Evolutionary conservation across 2,329 filamentous ascomycete genomes (phyloP).

Genomic region (Fusarium irregulare): DNA sequence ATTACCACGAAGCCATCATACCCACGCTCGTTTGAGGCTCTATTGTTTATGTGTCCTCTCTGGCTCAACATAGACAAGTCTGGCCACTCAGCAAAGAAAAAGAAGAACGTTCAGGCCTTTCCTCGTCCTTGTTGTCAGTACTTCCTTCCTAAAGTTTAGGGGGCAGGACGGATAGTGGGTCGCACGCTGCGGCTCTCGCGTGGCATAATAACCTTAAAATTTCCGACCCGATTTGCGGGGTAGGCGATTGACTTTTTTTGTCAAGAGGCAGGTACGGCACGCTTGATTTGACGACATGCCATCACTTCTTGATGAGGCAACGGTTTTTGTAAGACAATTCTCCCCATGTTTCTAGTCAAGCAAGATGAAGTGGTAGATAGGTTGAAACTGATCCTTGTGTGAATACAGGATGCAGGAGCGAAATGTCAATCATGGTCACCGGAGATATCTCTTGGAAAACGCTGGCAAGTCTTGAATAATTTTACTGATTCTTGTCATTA

Average conservation of each 20-base stretch:
- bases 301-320: neutral
- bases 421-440: neutral
- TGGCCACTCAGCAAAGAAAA: neutral
- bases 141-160: neutral
- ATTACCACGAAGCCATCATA: too few relatives aligned
- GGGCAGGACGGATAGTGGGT: neutral
- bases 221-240: neutral
- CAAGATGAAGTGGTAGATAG: neutral
- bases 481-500: constrained; percentile 27
- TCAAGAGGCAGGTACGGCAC: neutral
- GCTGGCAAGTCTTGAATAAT: neutral
- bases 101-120: neutral
- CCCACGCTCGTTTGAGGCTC: neutral
- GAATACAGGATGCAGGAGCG: neutral
- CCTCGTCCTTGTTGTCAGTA: neutral
- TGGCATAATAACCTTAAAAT: constrained; percentile 15
- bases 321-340: neutral
- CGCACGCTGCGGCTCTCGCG: neutral
- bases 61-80: neutral
- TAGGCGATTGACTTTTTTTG: neutral
- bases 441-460: too few relatives aligned
- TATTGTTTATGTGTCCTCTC: neutral
- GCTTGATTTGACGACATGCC: constrained; percentile 2
- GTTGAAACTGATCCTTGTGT: neutral
- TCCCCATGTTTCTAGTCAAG: neutral